Percentiles rank a stretch among this genome's conserved stretches.
These are phyloP conservation scores for Ensete glaucum DNA, from an alignment of 176 grass and related monocot species.

Conservation along the genomic window DNA sequence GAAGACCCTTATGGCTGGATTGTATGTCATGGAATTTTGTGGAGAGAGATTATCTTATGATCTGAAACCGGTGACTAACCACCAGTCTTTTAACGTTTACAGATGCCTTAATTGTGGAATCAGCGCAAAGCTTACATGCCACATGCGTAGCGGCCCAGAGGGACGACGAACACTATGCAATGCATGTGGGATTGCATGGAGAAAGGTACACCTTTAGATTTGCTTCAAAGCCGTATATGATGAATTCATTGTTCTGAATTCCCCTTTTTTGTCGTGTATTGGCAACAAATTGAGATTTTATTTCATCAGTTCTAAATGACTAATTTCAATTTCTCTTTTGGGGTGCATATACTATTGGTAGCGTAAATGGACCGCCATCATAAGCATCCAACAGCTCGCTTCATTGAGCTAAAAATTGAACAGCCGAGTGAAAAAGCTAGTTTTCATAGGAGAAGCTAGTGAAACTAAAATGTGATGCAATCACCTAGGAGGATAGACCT, in stretches of 20 bases:
- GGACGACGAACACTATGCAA: conserved; percentile 46
- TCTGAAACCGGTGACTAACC: neutral
- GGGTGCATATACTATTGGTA: neutral
- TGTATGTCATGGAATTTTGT: too few relatives aligned
- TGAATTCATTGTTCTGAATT: neutral
- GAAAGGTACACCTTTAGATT: conserved; percentile 33
- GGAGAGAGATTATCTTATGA: too few relatives aligned
- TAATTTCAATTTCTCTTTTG: neutral
- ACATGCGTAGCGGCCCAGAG: conserved; percentile 51
- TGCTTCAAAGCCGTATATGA: neutral
- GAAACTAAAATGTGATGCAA: too few relatives aligned
- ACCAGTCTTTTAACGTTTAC: neutral
- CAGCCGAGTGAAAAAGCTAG: too few relatives aligned
- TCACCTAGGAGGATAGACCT: too few relatives aligned
- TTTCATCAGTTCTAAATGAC: neutral
- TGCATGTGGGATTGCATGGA: conserved; percentile 54
- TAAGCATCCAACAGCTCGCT: too few relatives aligned
- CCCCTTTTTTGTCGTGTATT: neutral
- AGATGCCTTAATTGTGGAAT: conserved; percentile 51
- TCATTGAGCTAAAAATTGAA: too few relatives aligned
- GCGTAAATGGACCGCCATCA: too few relatives aligned
- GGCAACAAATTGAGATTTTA: neutral
- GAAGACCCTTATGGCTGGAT: too few relatives aligned
- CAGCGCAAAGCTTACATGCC: conserved; percentile 41
- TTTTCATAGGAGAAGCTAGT: too few relatives aligned